Conservation (phyloP, 78 protist species). For the Chrysochromulina tobinii region DNA sequence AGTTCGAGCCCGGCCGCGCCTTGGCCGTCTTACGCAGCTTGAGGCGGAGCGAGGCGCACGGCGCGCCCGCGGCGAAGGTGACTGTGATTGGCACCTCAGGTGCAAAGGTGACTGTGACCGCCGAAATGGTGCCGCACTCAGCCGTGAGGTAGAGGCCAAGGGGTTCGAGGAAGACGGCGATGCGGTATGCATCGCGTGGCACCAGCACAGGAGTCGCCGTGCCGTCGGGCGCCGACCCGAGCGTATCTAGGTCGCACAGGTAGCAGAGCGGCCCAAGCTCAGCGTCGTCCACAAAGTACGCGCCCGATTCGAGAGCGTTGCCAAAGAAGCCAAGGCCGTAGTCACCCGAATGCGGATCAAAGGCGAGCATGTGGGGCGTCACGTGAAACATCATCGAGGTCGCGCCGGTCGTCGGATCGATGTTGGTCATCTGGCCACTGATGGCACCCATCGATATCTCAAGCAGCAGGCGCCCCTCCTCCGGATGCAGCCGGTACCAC, state of each 20-base stretch:
- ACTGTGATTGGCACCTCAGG: not conserved
- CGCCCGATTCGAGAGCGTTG: not conserved
- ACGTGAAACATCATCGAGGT: not conserved
- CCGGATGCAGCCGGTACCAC: not conserved
- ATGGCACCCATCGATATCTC: not conserved
- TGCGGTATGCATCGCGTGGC: not conserved
- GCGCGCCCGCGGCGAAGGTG: not conserved
- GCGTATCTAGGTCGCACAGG: not conserved
- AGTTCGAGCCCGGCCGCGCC: no score
- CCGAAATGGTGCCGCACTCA: not conserved
- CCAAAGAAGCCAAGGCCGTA: slow-evolving; percentile 11
- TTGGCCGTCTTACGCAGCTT: no score
- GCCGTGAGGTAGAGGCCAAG: not conserved
- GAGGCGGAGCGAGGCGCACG: no score
- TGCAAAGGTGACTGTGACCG: not conserved
- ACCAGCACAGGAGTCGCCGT: not conserved
- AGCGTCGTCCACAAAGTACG: not conserved
- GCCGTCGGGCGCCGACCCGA: no score
- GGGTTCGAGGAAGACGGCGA: not conserved
- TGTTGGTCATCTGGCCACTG: not conserved
- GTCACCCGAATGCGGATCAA: slow-evolving; percentile 17
- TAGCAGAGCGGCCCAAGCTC: not conserved
- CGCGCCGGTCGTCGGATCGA: not conserved
- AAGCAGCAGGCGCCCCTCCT: not conserved
- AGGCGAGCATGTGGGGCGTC: not conserved